Conservation (phyloP, 257 asterid species). For the Solanum corneliomulleri region DNA sequence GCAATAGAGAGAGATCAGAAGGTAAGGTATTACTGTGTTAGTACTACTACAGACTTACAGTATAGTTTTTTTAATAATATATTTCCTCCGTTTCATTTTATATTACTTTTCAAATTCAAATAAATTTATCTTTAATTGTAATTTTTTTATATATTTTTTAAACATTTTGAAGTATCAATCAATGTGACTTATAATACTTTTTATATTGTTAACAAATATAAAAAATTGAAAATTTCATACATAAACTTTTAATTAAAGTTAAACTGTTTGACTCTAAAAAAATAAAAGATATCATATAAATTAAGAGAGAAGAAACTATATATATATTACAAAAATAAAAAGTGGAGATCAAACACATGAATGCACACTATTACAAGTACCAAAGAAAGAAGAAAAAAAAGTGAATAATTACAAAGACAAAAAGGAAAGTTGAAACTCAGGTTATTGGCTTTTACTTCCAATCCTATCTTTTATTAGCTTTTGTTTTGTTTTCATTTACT, state of each 20-base stretch:
- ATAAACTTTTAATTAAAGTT: too few species aligned
- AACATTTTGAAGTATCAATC: too few species aligned
- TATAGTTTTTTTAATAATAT: not conserved
- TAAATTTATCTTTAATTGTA: too few species aligned
- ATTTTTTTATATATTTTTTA: too few species aligned
- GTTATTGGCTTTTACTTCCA: not conserved
- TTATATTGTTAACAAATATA: too few species aligned
- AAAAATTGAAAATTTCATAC: too few species aligned
- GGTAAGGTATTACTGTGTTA: not conserved
- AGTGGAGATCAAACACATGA: not conserved
- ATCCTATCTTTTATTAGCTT: not conserved
- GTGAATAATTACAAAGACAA: not conserved
- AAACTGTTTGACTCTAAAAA: too few species aligned
- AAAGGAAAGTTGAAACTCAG: not conserved
- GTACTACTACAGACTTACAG: not conserved
- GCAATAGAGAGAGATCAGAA: not conserved
- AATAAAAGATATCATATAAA: too few species aligned
- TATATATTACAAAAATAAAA: not conserved
- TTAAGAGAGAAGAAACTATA: too few species aligned
- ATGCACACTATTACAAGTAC: not conserved
- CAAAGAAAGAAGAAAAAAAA: not conserved
- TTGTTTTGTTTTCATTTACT: not conserved
- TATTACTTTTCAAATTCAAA: too few species aligned
- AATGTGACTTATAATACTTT: too few species aligned
- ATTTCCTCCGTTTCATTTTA: too few species aligned